Percentiles rank a stretch among this genome's conserved stretches.
phyloP scores from a whole-genome alignment of 225 moss, liverwort and hornwort species.

The Bryum argenteum region DNA sequence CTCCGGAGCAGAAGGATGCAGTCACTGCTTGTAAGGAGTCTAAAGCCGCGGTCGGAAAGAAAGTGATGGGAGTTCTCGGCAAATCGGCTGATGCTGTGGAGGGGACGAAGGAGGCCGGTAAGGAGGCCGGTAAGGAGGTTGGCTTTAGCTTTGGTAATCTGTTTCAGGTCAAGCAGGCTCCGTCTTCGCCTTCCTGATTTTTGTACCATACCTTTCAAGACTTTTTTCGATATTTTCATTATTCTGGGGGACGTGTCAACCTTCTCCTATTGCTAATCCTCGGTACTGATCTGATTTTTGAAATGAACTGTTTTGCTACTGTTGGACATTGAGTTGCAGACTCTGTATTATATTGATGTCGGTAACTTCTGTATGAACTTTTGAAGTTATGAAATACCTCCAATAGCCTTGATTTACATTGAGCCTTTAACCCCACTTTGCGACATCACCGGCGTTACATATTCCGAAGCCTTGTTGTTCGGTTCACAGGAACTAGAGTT shows the following conservation, averaged over 20 bases:
- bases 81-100: constrained; percentile 33
- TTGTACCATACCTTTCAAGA: constrained; percentile 9
- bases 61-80: constrained; percentile 7
- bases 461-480: too few relatives aligned
- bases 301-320: constrained; percentile 19
- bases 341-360: neutral
- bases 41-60: neutral
- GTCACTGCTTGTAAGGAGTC: neutral
- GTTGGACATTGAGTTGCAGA: constrained; percentile 1
- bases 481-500: too few relatives aligned
- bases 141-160: constrained; percentile 44
- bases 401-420: too few relatives aligned
- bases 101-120: constrained; percentile 33
- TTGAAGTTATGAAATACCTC: too few relatives aligned
- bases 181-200: constrained; percentile 15
- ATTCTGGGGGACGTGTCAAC: constrained; percentile 8
- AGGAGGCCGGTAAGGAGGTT: constrained; percentile 30
- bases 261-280: neutral
- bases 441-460: too few relatives aligned
- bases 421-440: too few relatives aligned
- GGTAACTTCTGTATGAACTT: neutral
- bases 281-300: neutral
- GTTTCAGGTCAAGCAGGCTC: constrained; percentile 27
- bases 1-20: constrained; percentile 4
- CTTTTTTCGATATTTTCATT: neutral